Conservation (phyloP, 192 early-diverging fungal species). For the Linnemannia zychae region DNA sequence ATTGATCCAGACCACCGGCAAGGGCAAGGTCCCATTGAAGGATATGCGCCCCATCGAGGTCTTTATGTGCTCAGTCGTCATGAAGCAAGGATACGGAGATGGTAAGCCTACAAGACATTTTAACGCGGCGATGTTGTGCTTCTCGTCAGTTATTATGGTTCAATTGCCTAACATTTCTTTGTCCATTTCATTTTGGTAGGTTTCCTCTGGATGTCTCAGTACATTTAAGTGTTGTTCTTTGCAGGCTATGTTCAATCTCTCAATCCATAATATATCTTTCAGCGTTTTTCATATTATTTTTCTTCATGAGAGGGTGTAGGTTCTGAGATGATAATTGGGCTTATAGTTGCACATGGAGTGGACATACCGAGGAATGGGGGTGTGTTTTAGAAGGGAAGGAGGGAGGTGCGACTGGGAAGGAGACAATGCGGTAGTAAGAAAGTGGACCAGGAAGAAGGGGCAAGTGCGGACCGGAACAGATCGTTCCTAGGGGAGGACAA, state of each 20-base stretch:
- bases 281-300: background rate
- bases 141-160: background rate
- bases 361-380: background rate
- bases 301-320: background rate
- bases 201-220: constrained; percentile 89
- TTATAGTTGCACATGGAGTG: background rate
- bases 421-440: background rate
- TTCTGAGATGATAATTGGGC: background rate
- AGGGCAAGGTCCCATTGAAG: constrained; percentile 93
- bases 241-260: background rate
- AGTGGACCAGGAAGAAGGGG: background rate
- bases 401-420: background rate
- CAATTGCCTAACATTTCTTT: background rate
- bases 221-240: constrained; percentile 65
- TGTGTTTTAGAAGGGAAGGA: background rate
- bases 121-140: background rate
- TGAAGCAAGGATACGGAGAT: constrained; percentile 98
- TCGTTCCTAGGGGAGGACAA: background rate
- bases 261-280: background rate
- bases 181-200: constrained; percentile 32
- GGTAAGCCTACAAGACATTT: constrained; percentile 49
- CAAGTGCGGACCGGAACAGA: background rate
- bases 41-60: constrained; percentile 97
- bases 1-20: constrained; percentile 97
- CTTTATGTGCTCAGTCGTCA: constrained; percentile 98